phyloP scores from a whole-genome alignment of 1,284 basidiomycete genomes.

The Cryptococcus neoformans region DNA sequence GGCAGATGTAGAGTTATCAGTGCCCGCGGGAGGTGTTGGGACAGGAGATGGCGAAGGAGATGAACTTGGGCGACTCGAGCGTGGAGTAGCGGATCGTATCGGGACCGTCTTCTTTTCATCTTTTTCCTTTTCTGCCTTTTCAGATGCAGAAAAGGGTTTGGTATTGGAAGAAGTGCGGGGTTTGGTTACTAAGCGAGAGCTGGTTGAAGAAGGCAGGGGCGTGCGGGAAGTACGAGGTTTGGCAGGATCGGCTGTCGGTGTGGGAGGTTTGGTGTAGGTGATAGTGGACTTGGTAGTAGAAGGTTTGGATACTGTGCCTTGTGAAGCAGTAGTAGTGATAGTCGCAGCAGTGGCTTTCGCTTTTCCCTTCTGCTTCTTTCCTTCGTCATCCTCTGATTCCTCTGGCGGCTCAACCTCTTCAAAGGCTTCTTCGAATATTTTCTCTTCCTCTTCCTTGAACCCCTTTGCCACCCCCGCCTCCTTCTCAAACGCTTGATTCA shows the following conservation, averaged over 20 bases:
- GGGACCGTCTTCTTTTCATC: no score
- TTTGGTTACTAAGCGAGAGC: background rate
- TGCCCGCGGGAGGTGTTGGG: no score
- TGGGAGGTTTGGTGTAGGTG: background rate
- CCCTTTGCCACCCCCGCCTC: conserved; percentile 16
- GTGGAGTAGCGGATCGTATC: no score
- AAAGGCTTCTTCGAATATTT: background rate
- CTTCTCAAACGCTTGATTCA: conserved; percentile 70
- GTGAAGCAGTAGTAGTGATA: background rate
- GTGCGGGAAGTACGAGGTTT: background rate
- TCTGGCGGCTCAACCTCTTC: background rate
- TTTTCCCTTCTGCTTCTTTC: no score
- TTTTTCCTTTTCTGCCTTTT: no score
- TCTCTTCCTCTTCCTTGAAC: conserved; percentile 3
- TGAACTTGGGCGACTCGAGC: no score
- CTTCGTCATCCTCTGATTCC: no score
- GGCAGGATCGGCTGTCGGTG: no score
- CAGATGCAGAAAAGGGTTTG: no score
- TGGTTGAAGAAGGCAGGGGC: background rate
- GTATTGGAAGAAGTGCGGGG: no score
- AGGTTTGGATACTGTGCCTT: background rate
- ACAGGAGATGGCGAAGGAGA: no score
- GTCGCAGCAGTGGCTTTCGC: background rate
- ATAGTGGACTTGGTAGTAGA: background rate
- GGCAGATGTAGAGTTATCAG: no score